phyloP scores from a whole-genome alignment of 352 stramenopile genomes.

The Halophytophthora polymorphica region DNA sequence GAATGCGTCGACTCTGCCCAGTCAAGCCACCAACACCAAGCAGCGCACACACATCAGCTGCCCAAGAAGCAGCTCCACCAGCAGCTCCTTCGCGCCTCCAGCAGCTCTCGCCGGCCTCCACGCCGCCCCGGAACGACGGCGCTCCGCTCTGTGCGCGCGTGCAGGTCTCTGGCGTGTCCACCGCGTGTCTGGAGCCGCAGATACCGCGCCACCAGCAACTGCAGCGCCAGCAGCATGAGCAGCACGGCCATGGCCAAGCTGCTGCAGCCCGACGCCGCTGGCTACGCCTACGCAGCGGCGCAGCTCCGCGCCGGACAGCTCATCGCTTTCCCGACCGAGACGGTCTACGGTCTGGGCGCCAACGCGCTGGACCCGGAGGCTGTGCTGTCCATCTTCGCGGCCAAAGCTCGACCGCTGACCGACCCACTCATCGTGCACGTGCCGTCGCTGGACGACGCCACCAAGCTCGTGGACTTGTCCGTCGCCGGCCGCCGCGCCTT shows the following conservation, averaged over 20 bases:
- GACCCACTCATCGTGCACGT: constrained; percentile 99
- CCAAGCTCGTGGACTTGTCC: constrained; percentile 87
- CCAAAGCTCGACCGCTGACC: constrained; percentile 93
- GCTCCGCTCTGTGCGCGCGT: neutral
- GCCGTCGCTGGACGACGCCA: constrained; percentile 73
- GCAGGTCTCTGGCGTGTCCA: neutral
- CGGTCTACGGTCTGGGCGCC: constrained; percentile 98
- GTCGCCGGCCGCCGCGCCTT: constrained; percentile 70
- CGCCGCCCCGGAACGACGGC: neutral
- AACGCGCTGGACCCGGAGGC: constrained; percentile 94
- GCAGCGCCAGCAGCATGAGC: constrained; percentile 12
- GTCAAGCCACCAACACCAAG: too few relatives aligned
- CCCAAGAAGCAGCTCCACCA: too few relatives aligned
- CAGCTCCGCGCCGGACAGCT: constrained; percentile 76
- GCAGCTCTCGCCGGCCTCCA: neutral
- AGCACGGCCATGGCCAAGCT: constrained; percentile 38
- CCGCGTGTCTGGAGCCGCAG: too few relatives aligned
- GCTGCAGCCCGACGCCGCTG: constrained; percentile 39
- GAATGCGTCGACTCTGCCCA: too few relatives aligned
- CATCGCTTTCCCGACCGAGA: constrained; percentile 98
- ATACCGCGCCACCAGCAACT: neutral
- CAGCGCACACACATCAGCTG: too few relatives aligned
- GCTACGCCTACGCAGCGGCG: constrained; percentile 49
- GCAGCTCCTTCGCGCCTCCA: neutral
- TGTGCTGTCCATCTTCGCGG: constrained; percentile 95